Conservation (phyloP, 305 asterid genomes). For the Lippia alba region DNA sequence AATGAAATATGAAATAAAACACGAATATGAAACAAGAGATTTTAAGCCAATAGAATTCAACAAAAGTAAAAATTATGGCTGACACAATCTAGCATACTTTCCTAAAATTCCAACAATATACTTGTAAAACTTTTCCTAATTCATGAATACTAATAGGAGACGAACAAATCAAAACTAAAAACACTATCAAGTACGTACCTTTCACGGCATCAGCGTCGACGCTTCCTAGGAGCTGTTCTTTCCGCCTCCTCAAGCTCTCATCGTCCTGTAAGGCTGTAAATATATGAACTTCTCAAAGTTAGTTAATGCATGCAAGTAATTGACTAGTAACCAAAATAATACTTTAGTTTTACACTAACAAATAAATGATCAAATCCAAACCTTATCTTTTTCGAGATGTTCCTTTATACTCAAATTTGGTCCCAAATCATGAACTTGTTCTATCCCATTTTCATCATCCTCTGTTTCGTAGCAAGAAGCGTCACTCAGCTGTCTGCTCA, state of each 20-base stretch:
- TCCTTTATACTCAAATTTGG: constrained; percentile 56
- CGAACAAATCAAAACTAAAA: too few species aligned
- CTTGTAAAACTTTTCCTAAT: too few species aligned
- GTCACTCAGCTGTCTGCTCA: constrained; percentile 38
- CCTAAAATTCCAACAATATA: too few species aligned
- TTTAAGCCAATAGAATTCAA: too few species aligned
- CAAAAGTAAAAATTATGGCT: too few species aligned
- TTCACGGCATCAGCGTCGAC: constrained; percentile 44
- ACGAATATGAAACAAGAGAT: too few species aligned
- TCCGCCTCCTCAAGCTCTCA: constrained; percentile 9
- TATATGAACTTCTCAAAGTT: neutral
- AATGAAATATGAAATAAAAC: too few species aligned
- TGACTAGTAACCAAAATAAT: too few species aligned
- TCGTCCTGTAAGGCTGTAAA: constrained; percentile 47
- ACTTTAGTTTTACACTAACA: neutral
- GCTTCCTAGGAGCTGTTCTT: constrained; percentile 17
- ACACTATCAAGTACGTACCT: constrained; percentile 31
- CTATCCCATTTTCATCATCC: constrained; percentile 48
- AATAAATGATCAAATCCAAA: constrained; percentile 8
- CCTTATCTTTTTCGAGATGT: constrained; percentile 65
- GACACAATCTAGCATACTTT: too few species aligned
- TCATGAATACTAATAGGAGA: too few species aligned
- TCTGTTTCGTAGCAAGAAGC: constrained; percentile 47
- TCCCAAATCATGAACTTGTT: constrained; percentile 44
- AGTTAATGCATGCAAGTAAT: neutral